A percentile compares a stretch with the other conserved stretches of the same genome.
phyloP scores from a whole-genome alignment of 2,329 filamentous ascomycete species.

The Chaetoscypha palmicola region DNA sequence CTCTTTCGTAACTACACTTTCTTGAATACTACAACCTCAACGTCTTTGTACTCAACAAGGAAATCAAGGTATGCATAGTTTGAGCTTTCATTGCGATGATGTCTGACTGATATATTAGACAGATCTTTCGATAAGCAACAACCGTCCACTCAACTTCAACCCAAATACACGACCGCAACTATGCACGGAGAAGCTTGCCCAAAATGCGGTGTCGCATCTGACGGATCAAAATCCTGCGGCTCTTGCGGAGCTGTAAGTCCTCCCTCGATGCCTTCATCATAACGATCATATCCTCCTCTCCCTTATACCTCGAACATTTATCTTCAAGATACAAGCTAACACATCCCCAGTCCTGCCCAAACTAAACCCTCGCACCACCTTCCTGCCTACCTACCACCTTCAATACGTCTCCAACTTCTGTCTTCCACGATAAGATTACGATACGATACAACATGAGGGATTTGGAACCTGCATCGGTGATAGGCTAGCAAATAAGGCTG shows the following conservation, averaged over 20 bases:
- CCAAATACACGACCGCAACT: constrained; percentile 15
- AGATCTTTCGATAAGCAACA: too few species aligned
- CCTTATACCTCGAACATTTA: background rate
- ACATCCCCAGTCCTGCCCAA: constrained; percentile 1
- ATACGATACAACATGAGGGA: background rate
- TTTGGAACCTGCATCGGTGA: too few species aligned
- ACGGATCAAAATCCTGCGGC: constrained; percentile 25
- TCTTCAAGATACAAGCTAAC: background rate
- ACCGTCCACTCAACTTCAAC: too few species aligned
- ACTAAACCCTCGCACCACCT: background rate
- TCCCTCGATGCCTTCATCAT: too few species aligned
- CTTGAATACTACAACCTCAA: background rate
- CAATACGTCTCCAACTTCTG: background rate
- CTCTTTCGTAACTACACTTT: too few species aligned
- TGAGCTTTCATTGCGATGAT: too few species aligned
- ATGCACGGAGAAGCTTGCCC: constrained; percentile 28
- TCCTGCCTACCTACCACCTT: background rate
- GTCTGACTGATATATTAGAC: too few species aligned
- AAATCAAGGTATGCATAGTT: background rate
- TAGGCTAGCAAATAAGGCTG: background rate
- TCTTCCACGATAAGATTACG: background rate
- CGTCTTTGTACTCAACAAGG: too few species aligned
- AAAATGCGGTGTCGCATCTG: constrained; percentile 24
- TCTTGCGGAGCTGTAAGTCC: constrained; percentile 27
- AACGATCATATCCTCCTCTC: background rate